Evolutionary conservation across 202 grass and related monocot species (phyloP).

Genomic region (Panicum hallii): DNA sequence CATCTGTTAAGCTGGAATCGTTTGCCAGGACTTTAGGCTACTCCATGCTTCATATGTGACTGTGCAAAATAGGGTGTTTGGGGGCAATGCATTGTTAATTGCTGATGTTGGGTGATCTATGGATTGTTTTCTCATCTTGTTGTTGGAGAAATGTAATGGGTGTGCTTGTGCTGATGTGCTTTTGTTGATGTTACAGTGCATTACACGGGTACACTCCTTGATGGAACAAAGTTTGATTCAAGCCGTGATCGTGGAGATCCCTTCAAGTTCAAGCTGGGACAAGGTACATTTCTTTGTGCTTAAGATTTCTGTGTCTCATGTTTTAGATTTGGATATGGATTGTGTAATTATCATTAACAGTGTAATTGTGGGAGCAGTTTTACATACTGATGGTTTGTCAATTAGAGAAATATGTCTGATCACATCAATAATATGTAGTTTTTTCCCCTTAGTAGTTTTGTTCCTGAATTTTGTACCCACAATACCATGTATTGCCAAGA

Average conservation of each 20-base stretch:
- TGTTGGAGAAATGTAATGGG: not conserved
- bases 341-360: not conserved
- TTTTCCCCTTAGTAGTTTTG: too few relatives aligned
- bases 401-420: not conserved
- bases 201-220: slow-evolving; percentile 80
- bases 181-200: slow-evolving; percentile 61
- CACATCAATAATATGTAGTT: not conserved
- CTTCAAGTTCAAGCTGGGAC: slow-evolving; percentile 85
- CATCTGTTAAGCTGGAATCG: not conserved
- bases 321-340: not conserved
- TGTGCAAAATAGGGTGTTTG: not conserved
- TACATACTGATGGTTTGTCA: not conserved
- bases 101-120: not conserved
- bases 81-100: not conserved
- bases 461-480: not conserved
- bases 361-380: not conserved
- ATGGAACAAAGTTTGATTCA: slow-evolving; percentile 82
- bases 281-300: slow-evolving; percentile 52
- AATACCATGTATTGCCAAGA: not conserved
- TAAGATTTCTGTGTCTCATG: not conserved
- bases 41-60: not conserved
- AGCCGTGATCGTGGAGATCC: slow-evolving; percentile 68
- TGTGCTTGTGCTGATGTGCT: slow-evolving; percentile 3
- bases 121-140: not conserved
- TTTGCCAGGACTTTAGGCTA: not conserved